Percentiles rank a stretch among this genome's conserved stretches.
Conservation (phyloP, 1,284 basidiomycete species). For the Ganoderma sp. region DNA sequence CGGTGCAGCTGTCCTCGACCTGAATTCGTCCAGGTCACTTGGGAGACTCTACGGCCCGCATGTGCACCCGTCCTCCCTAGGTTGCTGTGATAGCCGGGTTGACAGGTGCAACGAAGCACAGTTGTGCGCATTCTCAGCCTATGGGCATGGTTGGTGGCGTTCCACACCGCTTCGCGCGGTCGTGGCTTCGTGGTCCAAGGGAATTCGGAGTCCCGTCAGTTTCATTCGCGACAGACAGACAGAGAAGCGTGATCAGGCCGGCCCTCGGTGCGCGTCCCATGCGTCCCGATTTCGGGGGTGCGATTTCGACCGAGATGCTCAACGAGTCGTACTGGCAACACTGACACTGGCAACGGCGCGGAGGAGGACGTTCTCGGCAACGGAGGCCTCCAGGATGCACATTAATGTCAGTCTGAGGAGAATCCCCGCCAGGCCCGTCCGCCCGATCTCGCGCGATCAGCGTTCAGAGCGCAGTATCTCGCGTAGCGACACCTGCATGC, state of each 20-base stretch:
- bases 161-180: not conserved
- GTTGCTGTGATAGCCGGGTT: conserved; percentile 29
- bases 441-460: conserved; percentile 19
- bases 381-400: not conserved
- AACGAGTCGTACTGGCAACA: not conserved
- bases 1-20: not conserved
- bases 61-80: conserved; percentile 3
- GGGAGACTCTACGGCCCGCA: conserved; percentile 2
- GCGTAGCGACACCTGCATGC: conserved; percentile 13
- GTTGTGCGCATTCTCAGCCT: conserved; percentile 26
- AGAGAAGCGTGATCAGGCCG: conserved; percentile 6
- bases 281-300: not conserved
- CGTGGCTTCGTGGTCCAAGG: not conserved
- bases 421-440: conserved; percentile 22
- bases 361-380: not conserved
- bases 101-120: conserved; percentile 19
- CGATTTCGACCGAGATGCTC: not conserved
- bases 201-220: conserved; percentile 11
- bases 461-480: conserved; percentile 20
- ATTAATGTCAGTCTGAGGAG: not conserved
- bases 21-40: conserved; percentile 3
- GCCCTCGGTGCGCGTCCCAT: conserved; percentile 8
- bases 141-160: conserved; percentile 7
- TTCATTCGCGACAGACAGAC: not conserved
- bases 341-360: not conserved